phyloP scores from a whole-genome alignment of 225 moss, liverwort and hornwort species.

The Thuidium tamariscinum region DNA sequence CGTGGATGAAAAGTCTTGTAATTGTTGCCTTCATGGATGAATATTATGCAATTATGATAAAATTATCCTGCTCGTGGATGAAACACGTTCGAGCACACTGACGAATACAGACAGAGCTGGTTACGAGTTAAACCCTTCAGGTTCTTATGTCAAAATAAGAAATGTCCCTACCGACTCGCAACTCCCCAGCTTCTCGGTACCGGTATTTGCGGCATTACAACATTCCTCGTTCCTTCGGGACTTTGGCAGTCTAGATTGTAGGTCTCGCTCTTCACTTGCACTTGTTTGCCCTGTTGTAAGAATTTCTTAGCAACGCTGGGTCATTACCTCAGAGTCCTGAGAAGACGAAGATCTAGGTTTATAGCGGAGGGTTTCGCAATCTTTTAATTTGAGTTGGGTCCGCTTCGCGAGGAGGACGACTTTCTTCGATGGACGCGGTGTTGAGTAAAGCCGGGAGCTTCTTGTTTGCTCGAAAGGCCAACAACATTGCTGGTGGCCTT shows the following conservation, averaged over 20 bases:
- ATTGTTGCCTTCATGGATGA: no score
- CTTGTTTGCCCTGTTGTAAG: neutral
- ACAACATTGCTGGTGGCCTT: slow-evolving; percentile 34
- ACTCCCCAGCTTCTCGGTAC: neutral
- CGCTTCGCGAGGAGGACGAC: neutral
- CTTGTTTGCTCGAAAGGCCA: slow-evolving; percentile 40
- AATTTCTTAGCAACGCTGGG: neutral
- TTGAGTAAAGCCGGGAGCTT: slow-evolving; percentile 43
- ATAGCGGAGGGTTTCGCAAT: no score
- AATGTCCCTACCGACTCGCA: neutral
- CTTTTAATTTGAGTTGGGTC: neutral
- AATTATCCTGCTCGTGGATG: no score
- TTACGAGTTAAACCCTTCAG: neutral
- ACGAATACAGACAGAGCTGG: no score
- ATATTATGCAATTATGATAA: no score
- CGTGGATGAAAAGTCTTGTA: no score
- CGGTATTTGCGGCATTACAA: neutral
- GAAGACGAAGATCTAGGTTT: neutral
- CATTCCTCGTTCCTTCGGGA: neutral
- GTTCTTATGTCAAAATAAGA: neutral
- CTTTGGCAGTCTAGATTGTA: neutral
- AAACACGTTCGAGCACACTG: no score
- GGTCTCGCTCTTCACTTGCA: neutral
- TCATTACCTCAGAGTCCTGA: neutral
- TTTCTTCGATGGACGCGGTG: slow-evolving; percentile 24